phyloP scores from a whole-genome alignment of 129 eudicot genomes.

The Oenanthe sinensis region DNA sequence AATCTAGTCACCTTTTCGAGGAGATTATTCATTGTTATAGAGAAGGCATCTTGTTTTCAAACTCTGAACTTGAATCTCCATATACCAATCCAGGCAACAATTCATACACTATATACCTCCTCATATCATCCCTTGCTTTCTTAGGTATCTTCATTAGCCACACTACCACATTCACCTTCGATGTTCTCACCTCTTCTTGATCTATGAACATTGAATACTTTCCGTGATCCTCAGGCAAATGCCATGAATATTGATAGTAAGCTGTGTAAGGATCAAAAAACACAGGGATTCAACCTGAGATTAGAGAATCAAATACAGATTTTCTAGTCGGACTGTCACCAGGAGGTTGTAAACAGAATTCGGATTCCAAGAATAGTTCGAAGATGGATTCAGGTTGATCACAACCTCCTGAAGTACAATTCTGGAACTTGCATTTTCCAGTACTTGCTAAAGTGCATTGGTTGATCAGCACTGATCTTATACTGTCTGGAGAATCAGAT shows the following conservation, averaged over 20 bases:
- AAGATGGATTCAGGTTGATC: slow-evolving; percentile 40
- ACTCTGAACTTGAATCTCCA: slow-evolving; percentile 51
- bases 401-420: slow-evolving; percentile 46
- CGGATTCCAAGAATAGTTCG: slow-evolving; percentile 56
- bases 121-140: slow-evolving; percentile 58
- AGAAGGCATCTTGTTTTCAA: slow-evolving; percentile 76
- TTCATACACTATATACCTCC: slow-evolving; percentile 74
- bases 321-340: slow-evolving; percentile 87
- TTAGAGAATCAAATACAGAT: slow-evolving; percentile 71
- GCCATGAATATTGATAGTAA: slow-evolving; percentile 88
- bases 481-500: slow-evolving; percentile 38
- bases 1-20: slow-evolving; percentile 38
- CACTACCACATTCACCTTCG: slow-evolving; percentile 55
- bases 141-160: slow-evolving; percentile 43
- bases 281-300: slow-evolving; percentile 92
- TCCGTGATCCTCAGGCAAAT: slow-evolving; percentile 57
- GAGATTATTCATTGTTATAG: slow-evolving; percentile 52
- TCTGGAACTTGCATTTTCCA: slow-evolving; percentile 38
- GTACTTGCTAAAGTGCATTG: slow-evolving; percentile 43
- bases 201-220: slow-evolving; percentile 62
- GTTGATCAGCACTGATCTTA: slow-evolving; percentile 54
- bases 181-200: slow-evolving; percentile 49
- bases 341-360: slow-evolving; percentile 80
- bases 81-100: slow-evolving; percentile 74
- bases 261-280: slow-evolving; percentile 68